These are phyloP conservation scores for Boletus nobilissimus DNA, from an alignment of 1,284 basidiomycete species.

Conservation along the genomic window DNA sequence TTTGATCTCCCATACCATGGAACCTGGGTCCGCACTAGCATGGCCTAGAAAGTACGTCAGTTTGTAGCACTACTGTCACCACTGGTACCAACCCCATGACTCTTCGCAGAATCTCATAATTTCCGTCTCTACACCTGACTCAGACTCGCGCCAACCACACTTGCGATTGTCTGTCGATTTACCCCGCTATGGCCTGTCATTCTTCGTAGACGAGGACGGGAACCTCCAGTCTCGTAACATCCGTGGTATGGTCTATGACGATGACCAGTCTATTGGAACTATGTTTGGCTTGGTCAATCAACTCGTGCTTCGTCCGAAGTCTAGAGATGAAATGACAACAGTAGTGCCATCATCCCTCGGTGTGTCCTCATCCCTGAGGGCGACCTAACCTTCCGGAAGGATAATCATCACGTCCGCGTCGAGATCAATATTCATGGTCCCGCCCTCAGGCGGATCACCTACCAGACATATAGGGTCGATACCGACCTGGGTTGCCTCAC, in stretches of 20 bases:
- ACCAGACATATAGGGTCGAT: conserved; percentile 54
- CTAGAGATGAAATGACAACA: not conserved
- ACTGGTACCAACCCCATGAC: too few species aligned
- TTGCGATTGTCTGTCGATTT: conserved; percentile 49
- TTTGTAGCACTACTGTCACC: too few species aligned
- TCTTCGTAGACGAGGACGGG: conserved; percentile 43
- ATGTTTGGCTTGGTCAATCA: conserved; percentile 49
- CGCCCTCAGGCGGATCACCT: conserved; percentile 29
- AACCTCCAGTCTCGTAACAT: conserved; percentile 46
- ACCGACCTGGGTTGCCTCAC: conserved; percentile 51
- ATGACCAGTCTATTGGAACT: conserved; percentile 40
- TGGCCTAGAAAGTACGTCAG: too few species aligned
- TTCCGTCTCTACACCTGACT: too few species aligned
- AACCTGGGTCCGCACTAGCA: too few species aligned
- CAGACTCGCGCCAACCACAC: too few species aligned
- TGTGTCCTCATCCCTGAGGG: conserved; percentile 56
- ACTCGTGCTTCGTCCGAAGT: conserved; percentile 51
- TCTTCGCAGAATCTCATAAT: too few species aligned
- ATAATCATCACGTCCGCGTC: conserved; percentile 41
- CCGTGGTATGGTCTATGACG: conserved; percentile 41
- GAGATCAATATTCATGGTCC: conserved; percentile 29
- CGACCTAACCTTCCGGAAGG: conserved; percentile 37
- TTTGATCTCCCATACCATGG: too few species aligned
- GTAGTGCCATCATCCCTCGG: conserved; percentile 31
- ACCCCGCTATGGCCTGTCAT: conserved; percentile 54